A percentile compares a stretch with the other conserved stretches of the same genome.
phyloP scores from a whole-genome alignment of 805 yeast species.

The Candida pini region DNA sequence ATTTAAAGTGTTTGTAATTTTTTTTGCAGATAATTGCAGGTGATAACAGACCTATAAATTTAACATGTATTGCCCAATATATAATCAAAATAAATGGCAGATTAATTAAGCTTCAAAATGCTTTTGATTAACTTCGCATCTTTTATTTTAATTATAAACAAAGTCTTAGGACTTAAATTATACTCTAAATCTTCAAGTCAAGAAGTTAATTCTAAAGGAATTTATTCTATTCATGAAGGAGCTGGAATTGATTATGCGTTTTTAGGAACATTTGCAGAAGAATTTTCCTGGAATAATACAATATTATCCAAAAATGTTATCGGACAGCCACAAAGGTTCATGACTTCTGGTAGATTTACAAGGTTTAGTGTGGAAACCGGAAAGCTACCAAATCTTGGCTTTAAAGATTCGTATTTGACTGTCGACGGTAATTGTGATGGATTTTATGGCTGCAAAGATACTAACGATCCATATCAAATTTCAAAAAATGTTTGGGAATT shows the following conservation, averaged over 20 bases:
- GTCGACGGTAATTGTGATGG: slow-evolving; percentile 25
- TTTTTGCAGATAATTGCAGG: too few species aligned
- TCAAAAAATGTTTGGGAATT: slow-evolving; percentile 24
- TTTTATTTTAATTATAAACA: slow-evolving; percentile 7
- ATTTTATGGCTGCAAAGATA: slow-evolving; percentile 36
- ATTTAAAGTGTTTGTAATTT: too few species aligned
- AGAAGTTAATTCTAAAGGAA: slow-evolving; percentile 25
- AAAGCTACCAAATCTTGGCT: too few species aligned
- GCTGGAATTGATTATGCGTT: slow-evolving; percentile 40
- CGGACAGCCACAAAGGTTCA: slow-evolving; percentile 1
- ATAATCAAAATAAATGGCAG: too few species aligned
- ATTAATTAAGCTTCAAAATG: too few species aligned
- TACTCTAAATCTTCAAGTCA: too few species aligned
- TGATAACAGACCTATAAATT: too few species aligned
- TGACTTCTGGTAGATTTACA: too few species aligned
- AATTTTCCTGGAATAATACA: slow-evolving; percentile 13
- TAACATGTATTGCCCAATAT: too few species aligned
- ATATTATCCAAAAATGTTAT: slow-evolving; percentile 10
- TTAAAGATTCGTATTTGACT: slow-evolving; percentile 8
- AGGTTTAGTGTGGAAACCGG: too few species aligned
- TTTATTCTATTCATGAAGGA: slow-evolving; percentile 37
- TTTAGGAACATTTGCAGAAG: slow-evolving; percentile 16
- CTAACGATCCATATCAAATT: slow-evolving; percentile 36
- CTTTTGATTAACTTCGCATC: too few species aligned
- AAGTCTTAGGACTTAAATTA: too few species aligned